Evolutionary conservation across 352 stramenopile genomes (phyloP), one percentile per base, ranked within the genome.

Genomic region (Phytopythium sindhum): DNA sequence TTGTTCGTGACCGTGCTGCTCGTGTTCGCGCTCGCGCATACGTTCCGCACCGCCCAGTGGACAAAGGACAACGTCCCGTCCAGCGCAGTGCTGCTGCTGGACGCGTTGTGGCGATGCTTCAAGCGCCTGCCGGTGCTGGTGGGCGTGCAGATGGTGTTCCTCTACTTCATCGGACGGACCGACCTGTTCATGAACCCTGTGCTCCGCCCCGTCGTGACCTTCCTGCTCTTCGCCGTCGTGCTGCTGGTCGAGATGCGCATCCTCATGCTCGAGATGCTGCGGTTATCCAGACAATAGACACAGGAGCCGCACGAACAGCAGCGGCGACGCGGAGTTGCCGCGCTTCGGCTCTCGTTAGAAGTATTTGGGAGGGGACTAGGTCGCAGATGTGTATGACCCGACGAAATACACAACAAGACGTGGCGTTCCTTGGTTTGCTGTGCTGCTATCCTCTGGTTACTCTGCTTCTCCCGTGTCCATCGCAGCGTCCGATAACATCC

Each of bases 171-270:
- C 19, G 81, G 79, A 0, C 80, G 80, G 24, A 90, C 78, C 0
- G 84, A 93, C 66, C 76, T 67, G 73, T 89, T 93, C 60, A 72
- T 77, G 71, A 90, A 93, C 70, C 84, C 84, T 1, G 84, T 93
- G 67, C 66, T 93, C 11, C 84, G 84, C 39, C 84, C 84, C 39
- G 70, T 88, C 8, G 80, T 89, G 65, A 77, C 82, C n/a, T 84
- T 86, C 63, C 59, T 68, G 66, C 71, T 84, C 48, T 67, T 89
- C 24, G 70, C 56, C 7, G 64, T 70, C 12, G 51, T 86, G n/a
- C 63, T 63, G 26, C 61, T 70, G 4, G 59, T 84, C 26, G 75
- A 85, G 62, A 68, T 81, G 54, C 79, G 83, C 56, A 76, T 89
- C 35, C 66, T 91, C 42, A 50, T 78, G 29, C 71, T 73, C 10